These are phyloP conservation scores for Torulaspora delbrueckii DNA, from an alignment of 805 yeast species.

Conservation along the genomic window DNA sequence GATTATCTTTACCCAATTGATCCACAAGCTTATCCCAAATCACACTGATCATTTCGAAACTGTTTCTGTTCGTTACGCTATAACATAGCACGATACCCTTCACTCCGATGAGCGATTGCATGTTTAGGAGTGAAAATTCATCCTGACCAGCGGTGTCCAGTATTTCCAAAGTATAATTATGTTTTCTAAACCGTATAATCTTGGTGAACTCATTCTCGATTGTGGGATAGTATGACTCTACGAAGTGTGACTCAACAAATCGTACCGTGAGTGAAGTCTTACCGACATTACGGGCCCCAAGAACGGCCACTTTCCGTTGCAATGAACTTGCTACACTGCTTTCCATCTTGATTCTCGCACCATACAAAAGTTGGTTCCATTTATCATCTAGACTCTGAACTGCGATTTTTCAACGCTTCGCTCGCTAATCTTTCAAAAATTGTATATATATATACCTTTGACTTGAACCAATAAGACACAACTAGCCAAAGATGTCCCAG, in stretches of 20 bases:
- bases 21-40: conserved; percentile 82
- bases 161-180: conserved; percentile 75
- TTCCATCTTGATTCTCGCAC: background rate
- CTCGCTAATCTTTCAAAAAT: background rate
- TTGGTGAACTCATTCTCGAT: conserved; percentile 81
- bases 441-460: background rate
- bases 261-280: conserved; percentile 80
- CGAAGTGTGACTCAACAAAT: conserved; percentile 82
- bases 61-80: conserved; percentile 70
- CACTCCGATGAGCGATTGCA: conserved; percentile 71
- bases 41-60: conserved; percentile 69
- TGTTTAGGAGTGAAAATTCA: conserved; percentile 75
- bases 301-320: conserved; percentile 68
- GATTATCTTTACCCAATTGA: conserved; percentile 56
- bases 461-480: too few relatives aligned
- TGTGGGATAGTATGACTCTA: conserved; percentile 86
- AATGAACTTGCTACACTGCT: conserved; percentile 4
- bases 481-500: conserved; percentile 31
- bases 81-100: conserved; percentile 82
- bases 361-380: background rate
- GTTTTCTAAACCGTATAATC: conserved; percentile 60
- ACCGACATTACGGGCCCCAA: conserved; percentile 85
- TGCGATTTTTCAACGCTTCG: background rate
- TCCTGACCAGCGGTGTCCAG: conserved; percentile 94
- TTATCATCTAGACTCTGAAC: background rate